Evolutionary conservation across 2,329 filamentous ascomycete genomes (phyloP).

Genomic region (Epichloe bromicola): DNA sequence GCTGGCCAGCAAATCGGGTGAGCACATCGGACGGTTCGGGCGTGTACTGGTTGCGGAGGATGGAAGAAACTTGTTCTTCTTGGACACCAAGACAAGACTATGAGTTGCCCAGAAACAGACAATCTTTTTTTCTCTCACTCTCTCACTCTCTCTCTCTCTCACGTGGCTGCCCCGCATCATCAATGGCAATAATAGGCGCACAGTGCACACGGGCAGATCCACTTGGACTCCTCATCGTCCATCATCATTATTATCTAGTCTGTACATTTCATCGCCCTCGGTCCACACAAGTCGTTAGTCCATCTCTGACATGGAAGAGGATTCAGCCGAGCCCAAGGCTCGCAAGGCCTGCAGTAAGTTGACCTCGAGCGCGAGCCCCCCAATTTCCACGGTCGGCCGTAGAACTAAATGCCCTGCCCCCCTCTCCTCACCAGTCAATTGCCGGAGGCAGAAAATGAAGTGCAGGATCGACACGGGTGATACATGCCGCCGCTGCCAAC

Average conservation of each 20-base stretch:
- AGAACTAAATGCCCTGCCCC: neutral
- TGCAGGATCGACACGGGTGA: conserved; percentile 22
- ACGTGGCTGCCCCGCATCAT: too few relatives aligned
- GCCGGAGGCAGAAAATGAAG: conserved; percentile 23
- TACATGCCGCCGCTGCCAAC: conserved; percentile 20
- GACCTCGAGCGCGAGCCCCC: neutral
- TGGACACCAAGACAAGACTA: conserved; percentile 7
- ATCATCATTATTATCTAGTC: too few relatives aligned
- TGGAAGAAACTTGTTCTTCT: conserved; percentile 9
- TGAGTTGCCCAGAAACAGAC: neutral
- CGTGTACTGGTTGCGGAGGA: conserved; percentile 4
- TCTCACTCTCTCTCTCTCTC: neutral
- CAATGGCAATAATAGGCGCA: too few relatives aligned
- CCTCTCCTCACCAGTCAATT: conserved; percentile 11
- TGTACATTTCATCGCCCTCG: too few relatives aligned
- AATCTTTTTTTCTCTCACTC: too few relatives aligned
- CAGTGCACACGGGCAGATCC: too few relatives aligned
- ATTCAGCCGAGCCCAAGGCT: conserved; percentile 2
- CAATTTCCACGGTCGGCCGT: neutral
- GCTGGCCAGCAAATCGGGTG: conserved; percentile 5
- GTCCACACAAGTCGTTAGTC: too few relatives aligned
- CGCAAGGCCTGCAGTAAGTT: conserved; percentile 4
- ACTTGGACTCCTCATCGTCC: too few relatives aligned
- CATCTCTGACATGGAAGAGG: neutral
- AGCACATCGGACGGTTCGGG: conserved; percentile 12